Conservation (phyloP, 1,284 basidiomycete species). For the Irpex sp. region DNA sequence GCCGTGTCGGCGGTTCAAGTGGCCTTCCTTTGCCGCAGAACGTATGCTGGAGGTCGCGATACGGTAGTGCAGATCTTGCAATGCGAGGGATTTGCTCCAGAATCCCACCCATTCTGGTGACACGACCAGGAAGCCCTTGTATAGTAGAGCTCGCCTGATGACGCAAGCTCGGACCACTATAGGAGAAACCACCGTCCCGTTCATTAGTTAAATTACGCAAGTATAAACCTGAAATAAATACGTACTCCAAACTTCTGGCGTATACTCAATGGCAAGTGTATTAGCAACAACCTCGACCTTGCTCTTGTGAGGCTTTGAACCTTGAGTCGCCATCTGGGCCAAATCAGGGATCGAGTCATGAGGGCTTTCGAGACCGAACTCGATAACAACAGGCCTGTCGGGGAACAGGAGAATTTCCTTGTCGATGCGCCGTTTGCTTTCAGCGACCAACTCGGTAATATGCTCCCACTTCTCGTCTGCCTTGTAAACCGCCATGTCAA, state of each 20-base stretch:
- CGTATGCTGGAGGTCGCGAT: constrained; percentile 41
- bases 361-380: constrained; percentile 14
- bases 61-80: constrained; percentile 44
- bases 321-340: background rate
- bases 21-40: constrained; percentile 29
- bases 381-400: constrained; percentile 16
- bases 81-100: constrained; percentile 42
- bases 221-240: too few relatives aligned
- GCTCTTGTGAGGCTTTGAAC: constrained; percentile 1
- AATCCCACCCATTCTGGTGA: constrained; percentile 39
- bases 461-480: constrained; percentile 1
- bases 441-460: background rate
- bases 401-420: constrained; percentile 6
- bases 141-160: constrained; percentile 28
- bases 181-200: background rate
- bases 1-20: constrained; percentile 27
- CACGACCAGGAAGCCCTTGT: constrained; percentile 41
- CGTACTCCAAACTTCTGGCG: constrained; percentile 42
- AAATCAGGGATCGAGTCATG: background rate
- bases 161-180: constrained; percentile 35
- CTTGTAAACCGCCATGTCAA: constrained; percentile 8
- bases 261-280: constrained; percentile 21
- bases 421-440: background rate
- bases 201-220: too few relatives aligned
- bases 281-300: constrained; percentile 13